Evolutionary conservation across 192 early-diverging fungal genomes (phyloP), one percentile per base, ranked within the genome.

Genomic region (Linderina pennispora): DNA sequence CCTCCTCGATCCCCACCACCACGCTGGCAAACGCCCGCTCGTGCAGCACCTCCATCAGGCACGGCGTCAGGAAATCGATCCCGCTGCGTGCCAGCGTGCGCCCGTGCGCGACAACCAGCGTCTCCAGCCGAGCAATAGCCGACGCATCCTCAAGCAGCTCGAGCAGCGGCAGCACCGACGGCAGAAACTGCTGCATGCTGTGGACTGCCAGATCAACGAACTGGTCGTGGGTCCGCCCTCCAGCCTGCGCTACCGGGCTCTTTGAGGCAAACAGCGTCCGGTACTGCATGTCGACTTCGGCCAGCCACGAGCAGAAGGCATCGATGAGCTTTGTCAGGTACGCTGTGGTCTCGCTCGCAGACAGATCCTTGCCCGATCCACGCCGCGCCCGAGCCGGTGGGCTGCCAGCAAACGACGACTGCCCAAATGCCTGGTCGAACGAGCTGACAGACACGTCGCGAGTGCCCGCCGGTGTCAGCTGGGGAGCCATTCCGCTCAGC

Each of bases 21-120:
- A 70, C 43, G 41, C 66, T 62, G 20, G 35, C 43, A 58, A 70
- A 70, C 7, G 50, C 66, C 15, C 66, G 66, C 48, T 70, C 66
- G 14, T 34, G 50, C 16, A 70, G 48, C 16, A 35, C 14, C 32
- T 58, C 50, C 18, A 37, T 35, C 23, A 70, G 36, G 15, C 42
- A 40, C 17, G 55, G 55, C 51, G 48, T 43, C 21, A 50, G 55
- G 49, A 58, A 62, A n/a, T 50, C 66, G 18, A 58, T 50, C 3
- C 28, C 31, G 40, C 50, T 53, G 14, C 35, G 64, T 14, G 47
- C n/a, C 36, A 70, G 37, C 10, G 36, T 37, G 4, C 21, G 66
- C 23, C 50, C 26, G 19, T 70, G 66, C 13, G 55, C 24, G 1
- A 48, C 20, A 4, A 70, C 48, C 22, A 70, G 58, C 4, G 47